Evolutionary conservation across 2,329 filamentous ascomycete genomes (phyloP).

Genomic region (Fragosphaeria purpurea): DNA sequence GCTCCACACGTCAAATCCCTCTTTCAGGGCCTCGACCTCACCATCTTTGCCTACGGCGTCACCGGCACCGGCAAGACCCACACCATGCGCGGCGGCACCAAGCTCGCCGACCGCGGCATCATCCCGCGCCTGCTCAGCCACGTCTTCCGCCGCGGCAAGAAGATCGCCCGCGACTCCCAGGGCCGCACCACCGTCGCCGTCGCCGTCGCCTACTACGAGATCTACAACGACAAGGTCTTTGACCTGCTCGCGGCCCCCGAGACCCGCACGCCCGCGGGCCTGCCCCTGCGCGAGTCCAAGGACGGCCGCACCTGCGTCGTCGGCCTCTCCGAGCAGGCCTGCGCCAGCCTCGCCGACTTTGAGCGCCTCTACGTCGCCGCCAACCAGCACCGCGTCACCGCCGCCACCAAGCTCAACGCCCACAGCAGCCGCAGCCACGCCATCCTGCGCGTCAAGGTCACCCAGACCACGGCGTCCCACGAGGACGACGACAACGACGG

Average conservation of each 20-base stretch:
- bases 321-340: conserved; percentile 72
- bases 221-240: conserved; percentile 93
- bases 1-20: conserved; percentile 83
- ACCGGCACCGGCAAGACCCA: conserved; percentile 93
- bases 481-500: no score
- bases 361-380: conserved; percentile 84
- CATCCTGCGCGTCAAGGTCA: conserved; percentile 81
- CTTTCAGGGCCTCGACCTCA: conserved; percentile 80
- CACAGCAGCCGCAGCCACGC: conserved; percentile 86
- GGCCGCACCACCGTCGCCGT: conserved; percentile 64
- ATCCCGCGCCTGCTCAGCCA: conserved; percentile 78
- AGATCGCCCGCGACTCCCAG: conserved; percentile 68
- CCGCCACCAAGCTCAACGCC: conserved; percentile 83
- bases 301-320: conserved; percentile 81
- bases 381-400: conserved; percentile 82
- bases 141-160: conserved; percentile 77
- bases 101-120: conserved; percentile 73
- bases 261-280: conserved; percentile 69
- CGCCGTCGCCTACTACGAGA: conserved; percentile 84
- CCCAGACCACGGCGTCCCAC: conserved; percentile 51
- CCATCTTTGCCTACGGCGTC: conserved; percentile 86
- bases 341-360: conserved; percentile 79
- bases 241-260: conserved; percentile 83
- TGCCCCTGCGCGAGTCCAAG: conserved; percentile 77
- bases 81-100: conserved; percentile 87